A percentile compares a stretch with the other conserved stretches of the same genome.
These are phyloP conservation scores for Daedalea quercina DNA, from an alignment of 768 basidiomycete genomes.

Conservation along the genomic window DNA sequence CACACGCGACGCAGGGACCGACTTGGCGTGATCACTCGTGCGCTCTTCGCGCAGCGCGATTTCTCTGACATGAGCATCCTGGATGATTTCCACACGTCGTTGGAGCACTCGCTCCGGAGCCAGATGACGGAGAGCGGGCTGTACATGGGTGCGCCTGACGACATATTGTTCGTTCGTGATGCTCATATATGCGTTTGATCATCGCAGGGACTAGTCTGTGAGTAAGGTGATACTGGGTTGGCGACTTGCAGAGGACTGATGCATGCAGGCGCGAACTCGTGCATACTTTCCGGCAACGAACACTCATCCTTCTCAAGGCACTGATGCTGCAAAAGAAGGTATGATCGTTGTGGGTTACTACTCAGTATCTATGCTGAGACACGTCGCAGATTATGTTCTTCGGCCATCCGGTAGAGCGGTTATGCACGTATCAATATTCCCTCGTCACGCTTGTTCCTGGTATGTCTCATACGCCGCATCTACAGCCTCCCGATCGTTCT, in stretches of 20 bases:
- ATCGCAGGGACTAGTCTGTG: constrained; percentile 62
- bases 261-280: constrained; percentile 79
- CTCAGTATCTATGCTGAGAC: constrained; percentile 3
- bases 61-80: constrained; percentile 84
- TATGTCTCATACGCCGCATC: constrained; percentile 23
- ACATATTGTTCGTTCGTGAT: neutral
- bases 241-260: neutral
- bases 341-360: constrained; percentile 14
- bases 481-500: neutral
- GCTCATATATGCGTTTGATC: constrained; percentile 5
- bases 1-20: constrained; percentile 56
- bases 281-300: constrained; percentile 88
- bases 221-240: constrained; percentile 14
- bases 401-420: constrained; percentile 90
- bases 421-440: constrained; percentile 98
- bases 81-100: constrained; percentile 75
- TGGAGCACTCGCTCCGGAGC: constrained; percentile 68
- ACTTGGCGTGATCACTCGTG: constrained; percentile 88
- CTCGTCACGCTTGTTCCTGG: constrained; percentile 91
- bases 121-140: constrained; percentile 90
- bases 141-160: constrained; percentile 76
- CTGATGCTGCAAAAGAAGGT: constrained; percentile 92
- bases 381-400: constrained; percentile 84
- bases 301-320: constrained; percentile 89
- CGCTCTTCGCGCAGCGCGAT: constrained; percentile 67